A percentile compares a stretch with the other conserved stretches of the same genome.
Evolutionary conservation across 768 basidiomycete species (phyloP).

Genomic region (Crepidotus variabilis): DNA sequence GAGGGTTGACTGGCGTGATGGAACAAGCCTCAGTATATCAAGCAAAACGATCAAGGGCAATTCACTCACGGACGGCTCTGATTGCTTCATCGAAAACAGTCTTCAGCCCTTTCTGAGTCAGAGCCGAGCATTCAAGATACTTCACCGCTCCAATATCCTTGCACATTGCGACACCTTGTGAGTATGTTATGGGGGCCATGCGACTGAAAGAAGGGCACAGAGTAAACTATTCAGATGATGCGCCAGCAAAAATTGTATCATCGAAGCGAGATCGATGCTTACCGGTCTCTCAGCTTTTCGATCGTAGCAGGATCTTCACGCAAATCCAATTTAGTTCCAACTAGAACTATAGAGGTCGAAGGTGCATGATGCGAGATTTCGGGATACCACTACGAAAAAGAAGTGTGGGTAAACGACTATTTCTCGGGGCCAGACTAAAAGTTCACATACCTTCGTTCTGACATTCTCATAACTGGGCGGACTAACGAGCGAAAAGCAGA

Average conservation of each 20-base stretch:
- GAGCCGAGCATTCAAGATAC: constrained; percentile 92
- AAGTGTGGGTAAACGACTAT: constrained; percentile 10
- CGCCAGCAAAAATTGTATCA: background rate
- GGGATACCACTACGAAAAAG: constrained; percentile 74
- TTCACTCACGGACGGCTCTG: constrained; percentile 82
- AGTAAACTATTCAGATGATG: constrained; percentile 1
- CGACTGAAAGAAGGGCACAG: constrained; percentile 44
- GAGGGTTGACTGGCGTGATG: constrained; percentile 63
- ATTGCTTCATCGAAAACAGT: constrained; percentile 99
- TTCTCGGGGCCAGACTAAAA: constrained; percentile 1
- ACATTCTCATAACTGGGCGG: constrained; percentile 99
- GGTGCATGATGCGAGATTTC: constrained; percentile 98
- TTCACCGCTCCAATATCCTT: constrained; percentile 95
- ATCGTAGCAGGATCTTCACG: constrained; percentile 93
- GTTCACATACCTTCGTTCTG: constrained; percentile 77
- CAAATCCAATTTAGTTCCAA: constrained; percentile 96
- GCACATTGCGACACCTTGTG: constrained; percentile 86
- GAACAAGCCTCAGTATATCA: background rate
- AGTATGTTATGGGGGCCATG: constrained; percentile 93
- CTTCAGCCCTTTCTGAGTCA: constrained; percentile 98
- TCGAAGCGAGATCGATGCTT: constrained; percentile 11
- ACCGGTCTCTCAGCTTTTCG: constrained; percentile 91
- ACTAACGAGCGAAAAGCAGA: constrained; percentile 97
- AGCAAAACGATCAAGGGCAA: background rate
- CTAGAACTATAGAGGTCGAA: constrained; percentile 86